Percentiles rank a stretch among this genome's conserved stretches.
These are phyloP conservation scores for Termitomyces sp. DNA, from an alignment of 768 basidiomycete genomes.

Conservation along the genomic window DNA sequence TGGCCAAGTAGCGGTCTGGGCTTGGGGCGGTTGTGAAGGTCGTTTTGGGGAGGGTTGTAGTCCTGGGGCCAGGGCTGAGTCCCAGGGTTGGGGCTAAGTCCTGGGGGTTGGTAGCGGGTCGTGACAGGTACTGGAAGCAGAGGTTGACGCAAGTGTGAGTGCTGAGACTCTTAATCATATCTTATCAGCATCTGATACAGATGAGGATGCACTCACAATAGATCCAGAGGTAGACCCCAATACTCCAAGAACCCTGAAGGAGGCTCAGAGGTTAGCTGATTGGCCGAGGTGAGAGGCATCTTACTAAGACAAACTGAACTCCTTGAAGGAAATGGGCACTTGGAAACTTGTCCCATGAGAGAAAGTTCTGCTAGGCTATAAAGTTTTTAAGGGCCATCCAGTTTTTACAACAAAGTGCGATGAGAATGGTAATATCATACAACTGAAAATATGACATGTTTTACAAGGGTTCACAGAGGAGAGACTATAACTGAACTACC, in stretches of 20 bases:
- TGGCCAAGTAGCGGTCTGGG: no score
- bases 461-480: neutral
- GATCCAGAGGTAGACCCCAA: neutral
- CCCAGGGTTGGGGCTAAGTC: no score
- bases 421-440: neutral
- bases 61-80: no score
- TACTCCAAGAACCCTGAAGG: neutral
- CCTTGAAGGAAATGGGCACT: neutral
- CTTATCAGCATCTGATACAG: neutral
- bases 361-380: neutral
- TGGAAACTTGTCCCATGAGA: neutral
- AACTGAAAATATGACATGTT: neutral
- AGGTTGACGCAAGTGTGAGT: neutral
- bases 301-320: neutral
- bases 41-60: no score
- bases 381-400: no score
- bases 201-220: neutral
- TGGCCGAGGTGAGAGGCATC: no score
- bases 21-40: no score
- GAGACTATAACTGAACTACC: neutral
- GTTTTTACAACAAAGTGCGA: neutral
- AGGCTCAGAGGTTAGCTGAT: neutral
- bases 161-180: neutral
- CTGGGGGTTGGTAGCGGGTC: no score
- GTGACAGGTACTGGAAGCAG: no score